A percentile compares a stretch with the other conserved stretches of the same genome.
Evolutionary conservation across 768 basidiomycete genomes (phyloP).

Genomic region (Lactifluus subvellereus): DNA sequence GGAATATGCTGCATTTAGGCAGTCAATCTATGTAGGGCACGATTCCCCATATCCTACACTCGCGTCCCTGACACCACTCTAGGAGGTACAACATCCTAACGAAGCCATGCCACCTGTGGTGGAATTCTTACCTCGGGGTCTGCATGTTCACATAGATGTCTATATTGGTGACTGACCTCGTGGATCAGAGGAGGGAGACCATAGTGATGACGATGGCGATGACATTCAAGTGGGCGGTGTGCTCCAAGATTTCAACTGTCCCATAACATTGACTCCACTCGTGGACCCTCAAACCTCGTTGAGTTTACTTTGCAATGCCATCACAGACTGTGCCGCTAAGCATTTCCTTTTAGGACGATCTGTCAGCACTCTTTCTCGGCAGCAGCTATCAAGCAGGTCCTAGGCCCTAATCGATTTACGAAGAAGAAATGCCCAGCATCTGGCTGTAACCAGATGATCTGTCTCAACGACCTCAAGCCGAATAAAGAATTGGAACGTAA

Average conservation of each 20-base stretch:
- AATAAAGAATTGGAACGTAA: conserved; percentile 59
- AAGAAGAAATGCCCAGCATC: conserved; percentile 57
- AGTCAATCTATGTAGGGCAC: conserved; percentile 44
- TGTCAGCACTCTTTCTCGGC: conserved; percentile 84
- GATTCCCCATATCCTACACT: not conserved
- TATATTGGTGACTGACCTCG: conserved; percentile 3
- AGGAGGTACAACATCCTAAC: conserved; percentile 67
- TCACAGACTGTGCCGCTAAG: conserved; percentile 7
- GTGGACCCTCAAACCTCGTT: conserved; percentile 81
- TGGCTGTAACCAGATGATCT: conserved; percentile 61
- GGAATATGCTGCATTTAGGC: conserved; percentile 55
- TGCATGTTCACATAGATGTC: conserved; percentile 11
- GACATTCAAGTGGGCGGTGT: conserved; percentile 86
- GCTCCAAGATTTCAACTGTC: conserved; percentile 80
- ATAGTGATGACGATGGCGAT: conserved; percentile 77
- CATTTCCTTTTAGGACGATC: conserved; percentile 38
- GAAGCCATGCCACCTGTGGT: conserved; percentile 71
- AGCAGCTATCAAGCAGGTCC: conserved; percentile 60
- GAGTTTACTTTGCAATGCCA: conserved; percentile 28
- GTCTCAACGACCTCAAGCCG: conserved; percentile 42
- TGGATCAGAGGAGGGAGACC: conserved; percentile 69
- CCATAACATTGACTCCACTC: conserved; percentile 62
- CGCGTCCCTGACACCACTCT: conserved; percentile 1
- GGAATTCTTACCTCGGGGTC: conserved; percentile 66
- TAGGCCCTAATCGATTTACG: conserved; percentile 35